Evolutionary conservation across 129 eudicot species (phyloP).

Genomic region (Mikania micrantha): DNA sequence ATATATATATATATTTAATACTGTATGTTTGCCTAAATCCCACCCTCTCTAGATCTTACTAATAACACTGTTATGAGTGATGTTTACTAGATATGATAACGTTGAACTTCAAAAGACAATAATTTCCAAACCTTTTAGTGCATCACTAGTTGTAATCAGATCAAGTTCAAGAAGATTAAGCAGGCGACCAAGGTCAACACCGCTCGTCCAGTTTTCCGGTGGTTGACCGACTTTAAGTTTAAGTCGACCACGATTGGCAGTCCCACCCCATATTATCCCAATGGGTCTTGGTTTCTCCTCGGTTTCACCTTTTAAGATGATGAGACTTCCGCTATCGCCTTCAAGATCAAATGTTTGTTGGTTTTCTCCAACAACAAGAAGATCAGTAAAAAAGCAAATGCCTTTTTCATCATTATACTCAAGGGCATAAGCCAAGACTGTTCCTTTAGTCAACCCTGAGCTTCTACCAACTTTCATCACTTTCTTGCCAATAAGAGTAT

Average conservation of each 20-base stretch:
- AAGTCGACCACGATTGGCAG: constrained; percentile 95
- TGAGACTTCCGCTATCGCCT: constrained; percentile 94
- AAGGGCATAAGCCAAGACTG: constrained; percentile 86
- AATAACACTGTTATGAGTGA: too few relatives aligned
- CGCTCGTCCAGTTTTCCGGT: constrained; percentile 97
- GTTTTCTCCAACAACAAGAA: constrained; percentile 91
- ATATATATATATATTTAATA: too few relatives aligned
- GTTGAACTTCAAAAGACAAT: neutral
- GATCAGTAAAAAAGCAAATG: constrained; percentile 87
- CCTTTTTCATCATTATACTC: constrained; percentile 98
- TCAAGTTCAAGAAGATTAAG: constrained; percentile 98
- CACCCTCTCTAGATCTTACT: too few relatives aligned
- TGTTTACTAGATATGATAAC: neutral
- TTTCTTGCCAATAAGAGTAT: constrained; percentile 76
- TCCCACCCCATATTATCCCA: constrained; percentile 98
- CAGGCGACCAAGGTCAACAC: constrained; percentile 94
- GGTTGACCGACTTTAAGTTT: constrained; percentile 93
- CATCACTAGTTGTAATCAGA: constrained; percentile 63
- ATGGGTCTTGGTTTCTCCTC: constrained; percentile 85
- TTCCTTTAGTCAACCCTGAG: constrained; percentile 87
- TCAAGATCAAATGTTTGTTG: constrained; percentile 95
- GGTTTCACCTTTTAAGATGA: constrained; percentile 57
- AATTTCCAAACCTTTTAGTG: constrained; percentile 59
- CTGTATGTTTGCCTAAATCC: too few relatives aligned
- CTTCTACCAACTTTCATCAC: constrained; percentile 98